A percentile compares a stretch with the other conserved stretches of the same genome.
phyloP scores from a whole-genome alignment of 108 stramenopile genomes.

The Hondaea fermentalgiana region DNA sequence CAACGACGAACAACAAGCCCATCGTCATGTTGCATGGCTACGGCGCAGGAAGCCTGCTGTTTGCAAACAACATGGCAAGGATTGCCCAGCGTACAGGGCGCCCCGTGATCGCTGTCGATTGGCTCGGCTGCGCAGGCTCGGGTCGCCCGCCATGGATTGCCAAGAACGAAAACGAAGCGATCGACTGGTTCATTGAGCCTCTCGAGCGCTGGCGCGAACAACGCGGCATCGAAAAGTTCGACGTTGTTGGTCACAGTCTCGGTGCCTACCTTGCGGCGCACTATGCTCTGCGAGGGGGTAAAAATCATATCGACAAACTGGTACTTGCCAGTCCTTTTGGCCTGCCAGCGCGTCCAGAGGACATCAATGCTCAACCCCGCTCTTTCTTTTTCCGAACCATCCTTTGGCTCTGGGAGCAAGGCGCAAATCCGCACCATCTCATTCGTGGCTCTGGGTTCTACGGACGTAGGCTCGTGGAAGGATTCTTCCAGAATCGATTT shows the following conservation, averaged over 20 bases:
- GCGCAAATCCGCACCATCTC: background rate
- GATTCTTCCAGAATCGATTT: background rate
- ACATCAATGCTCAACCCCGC: too few relatives aligned
- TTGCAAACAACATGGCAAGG: background rate
- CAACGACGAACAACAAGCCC: background rate
- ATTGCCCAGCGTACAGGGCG: background rate
- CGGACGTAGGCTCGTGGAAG: background rate
- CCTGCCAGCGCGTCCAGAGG: background rate
- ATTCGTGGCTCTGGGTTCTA: background rate
- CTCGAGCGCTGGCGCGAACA: background rate
- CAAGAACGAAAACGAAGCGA: background rate
- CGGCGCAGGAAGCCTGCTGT: background rate
- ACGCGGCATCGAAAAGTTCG: background rate
- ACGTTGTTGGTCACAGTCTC: background rate
- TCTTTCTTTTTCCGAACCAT: background rate
- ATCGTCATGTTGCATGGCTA: constrained; percentile 13
- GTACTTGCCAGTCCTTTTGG: background rate
- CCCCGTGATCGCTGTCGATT: background rate
- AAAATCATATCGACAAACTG: background rate
- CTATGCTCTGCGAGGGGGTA: background rate
- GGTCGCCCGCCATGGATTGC: background rate
- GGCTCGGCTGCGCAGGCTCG: background rate
- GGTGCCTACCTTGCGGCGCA: background rate
- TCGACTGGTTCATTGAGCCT: background rate
- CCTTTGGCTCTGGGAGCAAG: background rate